These are phyloP conservation scores for Pseudocercospora cruenta DNA, from an alignment of 2,329 filamentous ascomycete species.

Conservation along the genomic window DNA sequence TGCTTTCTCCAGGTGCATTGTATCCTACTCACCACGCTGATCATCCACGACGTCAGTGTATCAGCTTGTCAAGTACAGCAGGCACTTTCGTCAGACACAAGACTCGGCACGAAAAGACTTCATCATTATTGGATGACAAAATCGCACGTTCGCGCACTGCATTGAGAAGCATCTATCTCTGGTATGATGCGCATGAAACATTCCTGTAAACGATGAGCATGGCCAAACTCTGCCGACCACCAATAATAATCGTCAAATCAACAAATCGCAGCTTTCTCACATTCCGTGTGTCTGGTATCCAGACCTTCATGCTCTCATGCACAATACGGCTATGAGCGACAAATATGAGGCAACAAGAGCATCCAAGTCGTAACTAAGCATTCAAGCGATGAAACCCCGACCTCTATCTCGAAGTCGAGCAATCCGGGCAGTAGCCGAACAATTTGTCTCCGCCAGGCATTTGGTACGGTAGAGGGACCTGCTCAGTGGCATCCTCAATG, in stretches of 20 bases:
- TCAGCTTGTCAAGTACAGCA: too few species aligned
- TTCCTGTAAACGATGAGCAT: constrained; percentile 4
- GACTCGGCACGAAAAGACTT: neutral
- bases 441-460: neutral
- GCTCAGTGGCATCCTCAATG: constrained; percentile 25
- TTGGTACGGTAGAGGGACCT: constrained; percentile 19
- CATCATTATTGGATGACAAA: neutral
- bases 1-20: too few species aligned
- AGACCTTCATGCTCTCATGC: neutral
- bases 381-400: neutral
- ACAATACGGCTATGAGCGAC: neutral
- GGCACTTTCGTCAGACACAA: too few species aligned
- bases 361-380: constrained; percentile 1
- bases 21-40: too few species aligned
- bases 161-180: constrained; percentile 2
- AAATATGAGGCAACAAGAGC: neutral
- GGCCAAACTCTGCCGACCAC: neutral
- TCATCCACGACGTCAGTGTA: too few species aligned
- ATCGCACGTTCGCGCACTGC: neutral
- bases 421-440: constrained; percentile 14
- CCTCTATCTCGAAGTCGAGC: constrained; percentile 3
- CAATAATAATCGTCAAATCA: constrained; percentile 4
- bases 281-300: constrained; percentile 1
- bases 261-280: neutral
- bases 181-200: constrained; percentile 5